Evolutionary conservation across 2,329 filamentous ascomycete genomes (phyloP).

Genomic region (Fusarium robinianum): DNA sequence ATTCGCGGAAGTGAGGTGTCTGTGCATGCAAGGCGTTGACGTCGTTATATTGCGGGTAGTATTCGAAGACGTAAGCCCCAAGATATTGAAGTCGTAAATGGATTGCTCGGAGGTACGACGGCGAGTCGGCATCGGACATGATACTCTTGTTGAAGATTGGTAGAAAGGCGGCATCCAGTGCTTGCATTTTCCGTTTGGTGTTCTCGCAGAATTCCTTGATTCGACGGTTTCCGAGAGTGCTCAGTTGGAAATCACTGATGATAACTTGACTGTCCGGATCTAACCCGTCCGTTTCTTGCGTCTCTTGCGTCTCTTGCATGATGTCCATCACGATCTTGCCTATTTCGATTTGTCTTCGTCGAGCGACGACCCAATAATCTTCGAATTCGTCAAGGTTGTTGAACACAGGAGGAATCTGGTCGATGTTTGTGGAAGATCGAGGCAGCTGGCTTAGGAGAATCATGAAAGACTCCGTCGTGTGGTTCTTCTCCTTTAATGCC

Average conservation of each 20-base stretch:
- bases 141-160: conserved; percentile 42
- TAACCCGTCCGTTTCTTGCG: conserved; percentile 3
- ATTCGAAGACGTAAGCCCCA: conserved; percentile 35
- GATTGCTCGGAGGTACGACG: conserved; percentile 39
- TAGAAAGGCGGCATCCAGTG: conserved; percentile 38
- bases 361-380: conserved; percentile 11
- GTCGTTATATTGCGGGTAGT: conserved; percentile 35
- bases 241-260: conserved; percentile 12
- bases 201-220: conserved; percentile 19
- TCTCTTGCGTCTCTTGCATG: no score
- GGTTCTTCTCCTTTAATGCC: conserved; percentile 15
- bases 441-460: conserved; percentile 13
- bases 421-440: neutral
- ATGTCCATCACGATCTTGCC: conserved; percentile 20
- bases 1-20: conserved; percentile 41
- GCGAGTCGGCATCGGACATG: conserved; percentile 33
- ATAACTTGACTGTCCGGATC: conserved; percentile 2
- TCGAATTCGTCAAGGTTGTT: conserved; percentile 30
- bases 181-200: conserved; percentile 8
- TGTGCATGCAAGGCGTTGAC: conserved; percentile 24
- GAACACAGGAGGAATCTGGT: conserved; percentile 13
- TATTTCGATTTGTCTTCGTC: conserved; percentile 9
- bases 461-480: conserved; percentile 29
- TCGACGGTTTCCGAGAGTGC: conserved; percentile 10
- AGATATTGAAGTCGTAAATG: conserved; percentile 41